Conservation (phyloP, 2,329 filamentous ascomycete species). For the Fusarium lyarnte region DNA sequence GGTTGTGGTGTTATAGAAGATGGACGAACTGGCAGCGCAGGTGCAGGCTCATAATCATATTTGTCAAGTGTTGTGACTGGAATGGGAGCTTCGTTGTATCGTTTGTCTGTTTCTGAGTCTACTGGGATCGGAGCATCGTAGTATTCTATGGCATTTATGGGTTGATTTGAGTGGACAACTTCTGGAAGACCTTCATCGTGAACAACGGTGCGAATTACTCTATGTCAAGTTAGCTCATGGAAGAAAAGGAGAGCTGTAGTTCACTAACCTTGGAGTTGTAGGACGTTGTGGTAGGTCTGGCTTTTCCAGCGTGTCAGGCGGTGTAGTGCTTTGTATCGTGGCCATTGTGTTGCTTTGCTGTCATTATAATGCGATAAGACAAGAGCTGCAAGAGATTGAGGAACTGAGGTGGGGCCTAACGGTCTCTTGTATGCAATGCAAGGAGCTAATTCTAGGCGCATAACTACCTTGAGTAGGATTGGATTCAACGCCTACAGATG, state of each 20-base stretch:
- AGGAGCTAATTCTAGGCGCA: not conserved
- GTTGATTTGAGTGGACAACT: conserved; percentile 14
- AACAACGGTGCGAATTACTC: conserved; percentile 16
- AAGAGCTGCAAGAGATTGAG: not conserved
- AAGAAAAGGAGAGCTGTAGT: not conserved
- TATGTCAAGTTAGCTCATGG: not conserved
- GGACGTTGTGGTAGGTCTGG: not conserved
- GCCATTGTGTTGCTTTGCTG: not conserved
- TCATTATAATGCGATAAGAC: not conserved
- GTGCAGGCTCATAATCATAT: not conserved
- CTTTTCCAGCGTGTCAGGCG: not conserved
- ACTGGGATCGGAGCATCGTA: conserved; percentile 34
- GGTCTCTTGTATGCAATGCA: conserved; percentile 6
- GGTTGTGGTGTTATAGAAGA: not conserved
- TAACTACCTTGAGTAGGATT: too few relatives aligned
- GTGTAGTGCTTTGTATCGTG: not conserved
- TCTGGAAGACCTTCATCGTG: conserved; percentile 34
- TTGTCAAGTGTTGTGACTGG: not conserved
- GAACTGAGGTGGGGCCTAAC: not conserved
- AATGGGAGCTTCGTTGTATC: conserved; percentile 11
- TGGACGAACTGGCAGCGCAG: conserved; percentile 3
- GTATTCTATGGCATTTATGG: not conserved
- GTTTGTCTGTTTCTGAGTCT: conserved; percentile 16
- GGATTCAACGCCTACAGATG: not conserved
- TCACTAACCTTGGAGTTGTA: not conserved